Percentiles rank a stretch among this genome's conserved stretches.
These are phyloP conservation scores for Selaginella tamariscina DNA, from an alignment of 75 land plant genomes.

Conservation along the genomic window DNA sequence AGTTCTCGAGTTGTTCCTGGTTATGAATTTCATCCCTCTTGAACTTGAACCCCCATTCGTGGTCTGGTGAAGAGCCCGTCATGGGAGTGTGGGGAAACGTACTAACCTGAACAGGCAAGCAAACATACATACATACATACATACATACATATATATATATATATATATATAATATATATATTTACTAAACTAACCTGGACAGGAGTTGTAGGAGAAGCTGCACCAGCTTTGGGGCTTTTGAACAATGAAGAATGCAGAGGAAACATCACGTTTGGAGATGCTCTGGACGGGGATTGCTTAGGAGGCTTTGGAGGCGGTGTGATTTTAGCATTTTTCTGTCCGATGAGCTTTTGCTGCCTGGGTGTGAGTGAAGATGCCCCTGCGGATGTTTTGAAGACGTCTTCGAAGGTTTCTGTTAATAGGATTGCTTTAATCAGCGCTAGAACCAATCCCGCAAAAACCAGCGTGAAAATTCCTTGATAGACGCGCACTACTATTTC, in stretches of 20 bases:
- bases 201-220: conserved; percentile 13
- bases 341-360: background rate
- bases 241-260: conserved; percentile 43
- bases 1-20: conserved; percentile 65
- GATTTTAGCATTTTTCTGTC: background rate
- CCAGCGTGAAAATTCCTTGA: conserved; percentile 25
- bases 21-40: conserved; percentile 53
- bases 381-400: conserved; percentile 34
- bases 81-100: background rate
- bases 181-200: background rate
- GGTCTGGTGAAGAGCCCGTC: background rate
- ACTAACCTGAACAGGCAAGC: background rate
- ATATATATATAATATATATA: too few relatives aligned
- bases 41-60: background rate
- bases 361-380: conserved; percentile 18
- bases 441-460: conserved; percentile 31
- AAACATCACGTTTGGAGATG: conserved; percentile 40
- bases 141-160: too few relatives aligned
- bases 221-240: conserved; percentile 18
- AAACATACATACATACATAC: conserved; percentile 6
- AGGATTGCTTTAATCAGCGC: conserved; percentile 47
- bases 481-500: conserved; percentile 28
- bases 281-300: conserved; percentile 16
- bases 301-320: conserved; percentile 28
- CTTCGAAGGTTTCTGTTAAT: conserved; percentile 25